Conservation (phyloP, 305 asterid species). For the Striga hermonthica region DNA sequence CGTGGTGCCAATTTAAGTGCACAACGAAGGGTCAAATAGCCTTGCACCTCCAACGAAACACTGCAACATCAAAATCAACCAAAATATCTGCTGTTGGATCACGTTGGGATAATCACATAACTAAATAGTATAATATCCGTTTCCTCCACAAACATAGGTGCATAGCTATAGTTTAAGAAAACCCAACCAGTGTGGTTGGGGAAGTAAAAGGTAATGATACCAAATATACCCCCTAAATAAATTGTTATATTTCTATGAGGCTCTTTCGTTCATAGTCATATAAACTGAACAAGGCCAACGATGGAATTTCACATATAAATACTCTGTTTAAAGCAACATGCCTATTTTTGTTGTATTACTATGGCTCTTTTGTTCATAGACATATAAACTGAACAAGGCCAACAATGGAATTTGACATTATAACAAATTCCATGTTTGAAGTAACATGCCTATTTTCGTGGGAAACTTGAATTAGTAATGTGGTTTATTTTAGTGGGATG, state of each 20-base stretch:
- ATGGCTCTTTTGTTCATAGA: not conserved
- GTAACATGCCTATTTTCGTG: too few species aligned
- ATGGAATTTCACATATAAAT: too few species aligned
- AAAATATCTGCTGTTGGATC: constrained; percentile 27
- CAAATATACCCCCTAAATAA: not conserved
- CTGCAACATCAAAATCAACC: constrained; percentile 34
- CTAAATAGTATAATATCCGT: not conserved
- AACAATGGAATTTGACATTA: too few species aligned
- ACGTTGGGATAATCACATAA: constrained; percentile 3
- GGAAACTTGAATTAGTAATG: too few species aligned
- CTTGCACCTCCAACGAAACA: constrained; percentile 77
- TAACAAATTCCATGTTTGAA: too few species aligned
- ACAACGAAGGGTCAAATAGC: constrained; percentile 83
- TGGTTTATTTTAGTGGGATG: too few species aligned
- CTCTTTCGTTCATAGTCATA: not conserved
- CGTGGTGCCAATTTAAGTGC: constrained; percentile 82
- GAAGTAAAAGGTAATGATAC: too few species aligned
- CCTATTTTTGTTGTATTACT: not conserved
- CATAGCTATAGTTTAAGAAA: too few species aligned
- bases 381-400: not conserved
- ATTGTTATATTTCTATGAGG: not conserved
- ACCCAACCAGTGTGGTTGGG: too few species aligned
- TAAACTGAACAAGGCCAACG: not conserved
- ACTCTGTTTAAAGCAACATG: too few species aligned
- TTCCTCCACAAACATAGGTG: not conserved